Base-by-base conservation (phyloP, 495 filamentous ascomycete genomes). In the Echria macrotheca region DNA sequence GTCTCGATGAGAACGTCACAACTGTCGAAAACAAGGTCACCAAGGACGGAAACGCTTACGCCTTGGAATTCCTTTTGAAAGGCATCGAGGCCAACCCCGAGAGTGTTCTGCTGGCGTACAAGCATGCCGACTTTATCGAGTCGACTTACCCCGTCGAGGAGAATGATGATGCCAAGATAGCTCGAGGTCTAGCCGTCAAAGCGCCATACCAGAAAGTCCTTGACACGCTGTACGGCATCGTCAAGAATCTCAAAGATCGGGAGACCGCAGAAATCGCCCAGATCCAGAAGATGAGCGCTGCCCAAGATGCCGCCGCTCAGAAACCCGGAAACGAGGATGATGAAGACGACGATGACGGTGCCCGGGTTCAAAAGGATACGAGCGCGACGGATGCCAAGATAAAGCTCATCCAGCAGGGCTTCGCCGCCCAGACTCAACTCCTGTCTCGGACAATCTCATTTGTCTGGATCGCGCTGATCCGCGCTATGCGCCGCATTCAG, bases 401-500 rank as follows among this genome's bases (percentile, higher is more conserved):
- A 29, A 77, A 85, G 45, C 79, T 80, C 8, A 76, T 95, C 11
- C 80, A 83, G 49, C 78, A 86, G 42, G 81, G 82, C 1, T 83
- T 82, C 55, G 77, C 76, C 5, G 78, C 78, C 3, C 87, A 95
- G 55, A 83, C 83, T 21, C 77, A 81, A 15, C 67, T 85, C 7
- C 69, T 96, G 12, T 86, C 82, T 12, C 83, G 82, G 52, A 86
- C 84, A 0, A 79, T 97, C 39, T 90, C 94, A 0, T 91, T 87
- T 60, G 84, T 84, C 14, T 98, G 93, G 93, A 91, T 98, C 60
- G 87, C 88, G 22, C 72, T 96, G 29, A 94, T 96, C 74, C 84
- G 93, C 38, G 83, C 89, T 12, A 93, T 96, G 81, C 85, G 94
- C 37, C 88, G 93, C 36, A 78, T 98, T 24, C 89, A 96, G 64